Conservation (phyloP, 192 early-diverging fungal species). For the Coemansia erecta region DNA sequence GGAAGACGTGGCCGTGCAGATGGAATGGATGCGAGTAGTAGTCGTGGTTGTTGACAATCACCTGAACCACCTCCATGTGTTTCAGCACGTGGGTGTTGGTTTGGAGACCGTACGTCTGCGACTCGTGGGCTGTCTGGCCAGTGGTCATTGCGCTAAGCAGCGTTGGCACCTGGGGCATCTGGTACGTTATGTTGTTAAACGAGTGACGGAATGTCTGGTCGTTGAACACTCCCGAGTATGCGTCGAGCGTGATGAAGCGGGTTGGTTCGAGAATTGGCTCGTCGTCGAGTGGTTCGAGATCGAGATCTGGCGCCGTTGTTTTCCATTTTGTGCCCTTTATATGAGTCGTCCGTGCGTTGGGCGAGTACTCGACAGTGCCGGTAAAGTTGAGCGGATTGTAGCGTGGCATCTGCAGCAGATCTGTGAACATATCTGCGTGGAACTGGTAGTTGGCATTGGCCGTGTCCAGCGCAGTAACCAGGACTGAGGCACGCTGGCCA, state of each 20-base stretch:
- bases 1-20: constrained; percentile 84
- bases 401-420: constrained; percentile 62
- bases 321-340: constrained; percentile 21
- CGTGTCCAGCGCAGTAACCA: constrained; percentile 66
- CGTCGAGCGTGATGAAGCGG: constrained; percentile 49
- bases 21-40: constrained; percentile 76
- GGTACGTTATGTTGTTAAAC: constrained; percentile 74
- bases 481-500: constrained; percentile 75
- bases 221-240: constrained; percentile 59
- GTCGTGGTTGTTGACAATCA: constrained; percentile 74
- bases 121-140: constrained; percentile 49
- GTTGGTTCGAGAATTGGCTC: constrained; percentile 48
- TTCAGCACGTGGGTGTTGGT: constrained; percentile 61
- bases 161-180: constrained; percentile 60
- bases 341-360: constrained; percentile 10
- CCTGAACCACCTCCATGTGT: constrained; percentile 64
- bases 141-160: constrained; percentile 62
- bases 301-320: constrained; percentile 53
- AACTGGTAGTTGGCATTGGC: constrained; percentile 63
- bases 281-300: constrained; percentile 54
- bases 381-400: constrained; percentile 59
- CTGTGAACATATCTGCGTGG: constrained; percentile 69
- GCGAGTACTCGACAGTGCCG: constrained; percentile 57
- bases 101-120: constrained; percentile 61
- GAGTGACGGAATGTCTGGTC: constrained; percentile 76